Evolutionary conservation across 2,329 filamentous ascomycete genomes (phyloP).

Genomic region (Diaporthe sp.): DNA sequence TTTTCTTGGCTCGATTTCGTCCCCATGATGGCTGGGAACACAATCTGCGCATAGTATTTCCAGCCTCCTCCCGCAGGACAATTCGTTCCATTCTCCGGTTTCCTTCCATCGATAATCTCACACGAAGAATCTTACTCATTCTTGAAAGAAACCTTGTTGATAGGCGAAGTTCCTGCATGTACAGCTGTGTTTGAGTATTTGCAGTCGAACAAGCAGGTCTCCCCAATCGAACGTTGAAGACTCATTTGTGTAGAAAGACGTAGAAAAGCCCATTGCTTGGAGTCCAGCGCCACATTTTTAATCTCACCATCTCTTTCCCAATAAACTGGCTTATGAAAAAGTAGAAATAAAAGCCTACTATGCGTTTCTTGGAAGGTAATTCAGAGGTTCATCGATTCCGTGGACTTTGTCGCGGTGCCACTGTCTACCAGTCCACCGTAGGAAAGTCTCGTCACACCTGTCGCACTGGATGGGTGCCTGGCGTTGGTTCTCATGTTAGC

Average conservation of each 20-base stretch:
- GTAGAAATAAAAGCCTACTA: neutral
- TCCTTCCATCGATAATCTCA: too few species aligned
- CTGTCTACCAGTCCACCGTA: neutral
- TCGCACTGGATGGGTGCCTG: constrained; percentile 7
- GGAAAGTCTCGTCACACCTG: constrained; percentile 1
- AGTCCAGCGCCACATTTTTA: too few species aligned
- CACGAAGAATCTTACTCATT: too few species aligned
- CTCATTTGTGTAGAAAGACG: neutral
- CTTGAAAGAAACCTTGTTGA: too few species aligned
- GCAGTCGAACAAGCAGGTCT: too few species aligned
- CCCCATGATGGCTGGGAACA: too few species aligned
- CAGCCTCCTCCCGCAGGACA: too few species aligned
- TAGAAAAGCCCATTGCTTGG: neutral
- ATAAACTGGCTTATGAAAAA: neutral
- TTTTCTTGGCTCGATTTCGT: too few species aligned
- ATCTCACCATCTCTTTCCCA: neutral
- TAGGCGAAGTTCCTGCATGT: too few species aligned
- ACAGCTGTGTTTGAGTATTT: too few species aligned
- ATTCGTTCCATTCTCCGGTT: too few species aligned
- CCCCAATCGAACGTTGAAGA: neutral
- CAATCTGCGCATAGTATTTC: too few species aligned
- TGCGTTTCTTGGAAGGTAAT: constrained; percentile 1
- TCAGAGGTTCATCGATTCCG: constrained; percentile 2
- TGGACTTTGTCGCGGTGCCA: constrained; percentile 5
- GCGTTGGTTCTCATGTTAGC: neutral